A percentile compares a stretch with the other conserved stretches of the same genome.
phyloP scores from a whole-genome alignment of 495 filamentous ascomycete species.

The Penicillium longicatenatum region DNA sequence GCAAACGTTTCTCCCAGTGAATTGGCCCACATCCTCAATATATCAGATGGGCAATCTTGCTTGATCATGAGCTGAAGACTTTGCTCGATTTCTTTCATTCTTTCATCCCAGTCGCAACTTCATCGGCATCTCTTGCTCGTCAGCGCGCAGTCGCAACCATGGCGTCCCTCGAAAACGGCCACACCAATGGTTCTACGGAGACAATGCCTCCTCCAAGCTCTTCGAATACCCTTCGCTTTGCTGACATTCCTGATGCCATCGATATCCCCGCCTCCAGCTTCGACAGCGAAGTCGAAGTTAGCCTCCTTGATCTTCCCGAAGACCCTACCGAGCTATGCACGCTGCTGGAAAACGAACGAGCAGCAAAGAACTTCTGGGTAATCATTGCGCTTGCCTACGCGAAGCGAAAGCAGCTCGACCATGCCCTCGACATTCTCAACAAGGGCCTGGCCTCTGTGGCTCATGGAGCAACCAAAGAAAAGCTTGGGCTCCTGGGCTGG shows the following conservation, averaged over 20 bases:
- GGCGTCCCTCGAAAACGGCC: slow-evolving; percentile 56
- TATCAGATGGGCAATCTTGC: slow-evolving; percentile 17
- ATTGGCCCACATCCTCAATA: neutral
- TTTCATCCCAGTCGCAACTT: slow-evolving; percentile 18
- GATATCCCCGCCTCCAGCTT: slow-evolving; percentile 85
- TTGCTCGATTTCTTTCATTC: slow-evolving; percentile 14
- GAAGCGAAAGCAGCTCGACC: slow-evolving; percentile 88
- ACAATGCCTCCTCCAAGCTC: slow-evolving; percentile 24
- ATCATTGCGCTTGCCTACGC: slow-evolving; percentile 95
- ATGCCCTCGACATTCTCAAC: slow-evolving; percentile 89
- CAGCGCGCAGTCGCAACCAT: slow-evolving; percentile 36
- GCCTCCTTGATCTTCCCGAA: slow-evolving; percentile 84
- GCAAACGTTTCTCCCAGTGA: slow-evolving; percentile 9
- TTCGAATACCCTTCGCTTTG: slow-evolving; percentile 61
- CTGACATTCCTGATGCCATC: slow-evolving; percentile 83
- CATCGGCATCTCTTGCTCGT: slow-evolving; percentile 5
- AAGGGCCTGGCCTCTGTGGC: slow-evolving; percentile 78
- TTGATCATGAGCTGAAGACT: slow-evolving; percentile 43
- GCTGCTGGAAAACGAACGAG: slow-evolving; percentile 87
- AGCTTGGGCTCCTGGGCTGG: slow-evolving; percentile 78
- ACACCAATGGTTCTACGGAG: slow-evolving; percentile 52
- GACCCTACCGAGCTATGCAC: slow-evolving; percentile 96
- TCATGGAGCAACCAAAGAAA: slow-evolving; percentile 74
- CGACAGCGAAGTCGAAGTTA: slow-evolving; percentile 88
- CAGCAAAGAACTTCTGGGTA: slow-evolving; percentile 89